Base-by-base conservation (phyloP, 495 filamentous ascomycete species). In the Penicillium canescens region DNA sequence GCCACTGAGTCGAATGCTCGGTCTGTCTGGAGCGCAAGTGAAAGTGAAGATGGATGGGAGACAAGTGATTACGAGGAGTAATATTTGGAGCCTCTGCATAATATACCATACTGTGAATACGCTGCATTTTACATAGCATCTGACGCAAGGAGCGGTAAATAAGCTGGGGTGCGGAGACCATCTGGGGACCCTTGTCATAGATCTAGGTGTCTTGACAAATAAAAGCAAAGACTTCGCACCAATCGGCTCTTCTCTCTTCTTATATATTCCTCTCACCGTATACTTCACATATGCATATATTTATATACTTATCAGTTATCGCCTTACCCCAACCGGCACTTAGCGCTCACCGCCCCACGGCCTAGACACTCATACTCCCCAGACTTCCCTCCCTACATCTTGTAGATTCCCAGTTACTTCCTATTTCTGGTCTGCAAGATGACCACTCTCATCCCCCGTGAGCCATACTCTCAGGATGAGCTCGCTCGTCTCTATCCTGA, bases 401-500 rank as follows among this genome's bases (percentile, higher is more conserved):
- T 38, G 28, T 46, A 53, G 21, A 39, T 23, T 20, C 34, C 23
- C 45, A n/a, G 20, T 23, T 24, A 36, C n/a, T 51, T 2, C 20
- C 18, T n/a, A 35, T 31, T 13, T 33, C 8, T 3, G 31, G 18
- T 41, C 46, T 46, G 23, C 49, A 42, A 51, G 31, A 98, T 98
- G 94, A 86, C 91, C 16, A 84, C 86, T 21, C 78, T 96, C 23
- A 71, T 78, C 28, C 88, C 90, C 24, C 85, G 90, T 18, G 74
- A 79, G 46, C 85, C 91, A 0, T 98, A 97, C 73, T 84, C 85
- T 38, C 72, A 82, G 47, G 86, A 89, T 48, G 95, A 98, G 80
- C 84, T 98, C 18, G 71, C 75, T 34, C 73, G 77, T 58, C 86
- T 98, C 41, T 98, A 97, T 76, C 94, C 94, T 0, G 63, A 81